Evolutionary conservation across 2,329 filamentous ascomycete species (phyloP), one percentile per base, ranked within the genome.

Genomic region (Colletotrichum falcatum): DNA sequence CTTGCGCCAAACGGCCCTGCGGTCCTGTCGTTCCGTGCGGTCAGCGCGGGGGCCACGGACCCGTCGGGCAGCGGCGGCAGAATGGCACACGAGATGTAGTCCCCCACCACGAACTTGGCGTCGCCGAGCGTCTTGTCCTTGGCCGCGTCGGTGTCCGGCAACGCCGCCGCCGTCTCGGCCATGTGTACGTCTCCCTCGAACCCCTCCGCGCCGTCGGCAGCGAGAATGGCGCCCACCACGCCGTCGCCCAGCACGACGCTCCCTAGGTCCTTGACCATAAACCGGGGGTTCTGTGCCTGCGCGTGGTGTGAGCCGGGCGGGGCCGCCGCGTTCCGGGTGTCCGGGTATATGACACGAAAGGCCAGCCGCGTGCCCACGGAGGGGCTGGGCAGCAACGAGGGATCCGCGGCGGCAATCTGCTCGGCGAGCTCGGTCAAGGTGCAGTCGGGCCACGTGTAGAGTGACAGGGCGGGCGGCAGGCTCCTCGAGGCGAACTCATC

Each of bases 361-460:
- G 90, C 90, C n/a, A 98, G 86, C 64, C 95, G 90, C 11, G 94
- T 95, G 71, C 95, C 95, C 49, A 94, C 87, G 8, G 91, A 88
- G 0, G 93, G 93, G 46, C 87, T 84, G 0, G 94, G 94, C 3
- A 97, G 87, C 26, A 94, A 83, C 2, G 85, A 82, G 0, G 93
- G 92, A 2, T 70, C 61, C 59, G 80, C 85, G 1, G 91, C 87
- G 61, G 89, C 88, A 66, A 98, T 87, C 64, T 95, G 90, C 66
- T 93, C 89, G 28, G 92, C 91, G 44, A 98, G 89, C 80, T 98
- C 94, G 74, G 88, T 86, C 30, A 98, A 87, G 3, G 92, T 94
- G 82, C 93, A 95, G 76, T 89, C 90, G 66, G 90, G 87, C 92
- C 94, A 97, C 67, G 94, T 95, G 85, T 98, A 95, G 76, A 98